A percentile compares a stretch with the other conserved stretches of the same genome.
Evolutionary conservation across 2,329 filamentous ascomycete species (phyloP).

Genomic region (Fusarium bactridioides): DNA sequence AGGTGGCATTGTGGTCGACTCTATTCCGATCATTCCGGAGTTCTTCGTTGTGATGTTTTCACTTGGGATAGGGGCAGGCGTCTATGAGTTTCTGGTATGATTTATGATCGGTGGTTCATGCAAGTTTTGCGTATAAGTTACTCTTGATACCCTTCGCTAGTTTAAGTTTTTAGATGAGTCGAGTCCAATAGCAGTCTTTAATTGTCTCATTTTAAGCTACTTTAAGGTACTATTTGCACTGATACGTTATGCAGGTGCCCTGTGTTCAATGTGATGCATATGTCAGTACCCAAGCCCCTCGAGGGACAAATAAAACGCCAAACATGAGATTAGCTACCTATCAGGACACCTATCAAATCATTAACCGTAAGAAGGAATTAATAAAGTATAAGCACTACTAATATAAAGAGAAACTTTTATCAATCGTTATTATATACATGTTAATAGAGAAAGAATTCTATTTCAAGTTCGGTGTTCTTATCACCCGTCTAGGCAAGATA

Average conservation of each 20-base stretch:
- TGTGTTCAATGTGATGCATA: constrained; percentile 2
- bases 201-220: background rate
- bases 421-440: no score
- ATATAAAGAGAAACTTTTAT: no score
- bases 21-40: constrained; percentile 21
- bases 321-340: no score
- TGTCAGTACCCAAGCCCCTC: background rate
- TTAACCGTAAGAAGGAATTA: no score
- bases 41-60: constrained; percentile 10
- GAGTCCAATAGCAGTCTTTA: constrained; percentile 9
- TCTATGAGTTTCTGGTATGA: constrained; percentile 2
- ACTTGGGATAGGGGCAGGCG: constrained; percentile 17
- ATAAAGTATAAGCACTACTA: no score
- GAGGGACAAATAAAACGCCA: no score
- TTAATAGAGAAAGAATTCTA: no score
- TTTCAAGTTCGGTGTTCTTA: no score
- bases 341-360: no score
- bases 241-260: background rate
- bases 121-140: constrained; percentile 29
- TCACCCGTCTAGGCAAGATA: background rate
- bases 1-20: constrained; percentile 2
- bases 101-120: constrained; percentile 10
- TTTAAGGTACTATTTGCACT: background rate
- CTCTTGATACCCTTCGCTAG: constrained; percentile 37
- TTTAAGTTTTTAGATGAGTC: constrained; percentile 17